A percentile compares a stretch with the other conserved stretches of the same genome.
phyloP scores from a whole-genome alignment of 2,329 filamentous ascomycete species.

The Volutella citrinella region DNA sequence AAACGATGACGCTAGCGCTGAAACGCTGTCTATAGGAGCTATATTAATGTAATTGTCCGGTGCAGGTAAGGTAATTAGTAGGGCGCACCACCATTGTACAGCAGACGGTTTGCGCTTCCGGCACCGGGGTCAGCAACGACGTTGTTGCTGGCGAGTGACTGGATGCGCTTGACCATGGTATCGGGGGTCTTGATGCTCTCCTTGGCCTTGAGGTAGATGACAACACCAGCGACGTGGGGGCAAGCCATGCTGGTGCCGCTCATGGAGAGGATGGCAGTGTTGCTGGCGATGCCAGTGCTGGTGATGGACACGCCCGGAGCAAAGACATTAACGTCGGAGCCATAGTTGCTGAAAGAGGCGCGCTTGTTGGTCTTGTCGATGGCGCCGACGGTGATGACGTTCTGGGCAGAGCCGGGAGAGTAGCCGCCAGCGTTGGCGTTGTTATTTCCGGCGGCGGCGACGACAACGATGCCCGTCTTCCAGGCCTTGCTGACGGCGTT shows the following conservation, averaged over 20 bases:
- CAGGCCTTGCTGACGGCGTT: conserved; percentile 40
- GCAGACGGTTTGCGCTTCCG: conserved; percentile 42
- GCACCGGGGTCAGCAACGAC: conserved; percentile 34
- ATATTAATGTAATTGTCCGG: too few relatives aligned
- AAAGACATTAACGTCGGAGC: conserved; percentile 37
- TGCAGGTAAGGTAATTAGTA: too few relatives aligned
- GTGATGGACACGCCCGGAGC: conserved; percentile 39
- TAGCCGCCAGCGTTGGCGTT: conserved; percentile 26
- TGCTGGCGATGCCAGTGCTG: conserved; percentile 41
- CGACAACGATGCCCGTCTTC: conserved; percentile 38
- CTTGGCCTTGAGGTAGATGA: conserved; percentile 43
- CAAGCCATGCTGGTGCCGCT: conserved; percentile 41
- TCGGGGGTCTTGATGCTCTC: conserved; percentile 39
- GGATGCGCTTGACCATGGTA: conserved; percentile 40
- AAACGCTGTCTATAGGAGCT: too few relatives aligned
- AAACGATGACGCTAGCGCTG: too few relatives aligned
- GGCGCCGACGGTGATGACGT: conserved; percentile 49
- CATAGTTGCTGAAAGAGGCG: conserved; percentile 49
- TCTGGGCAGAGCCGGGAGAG: conserved; percentile 44
- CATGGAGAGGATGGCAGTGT: conserved; percentile 31
- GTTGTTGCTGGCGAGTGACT: conserved; percentile 39
- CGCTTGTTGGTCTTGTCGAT: conserved; percentile 35
- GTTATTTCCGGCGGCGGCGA: conserved; percentile 46
- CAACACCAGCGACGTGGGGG: conserved; percentile 40
- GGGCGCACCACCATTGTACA: conserved; percentile 44